phyloP scores from a whole-genome alignment of 805 yeast species.

The Clavispora phyllophila region DNA sequence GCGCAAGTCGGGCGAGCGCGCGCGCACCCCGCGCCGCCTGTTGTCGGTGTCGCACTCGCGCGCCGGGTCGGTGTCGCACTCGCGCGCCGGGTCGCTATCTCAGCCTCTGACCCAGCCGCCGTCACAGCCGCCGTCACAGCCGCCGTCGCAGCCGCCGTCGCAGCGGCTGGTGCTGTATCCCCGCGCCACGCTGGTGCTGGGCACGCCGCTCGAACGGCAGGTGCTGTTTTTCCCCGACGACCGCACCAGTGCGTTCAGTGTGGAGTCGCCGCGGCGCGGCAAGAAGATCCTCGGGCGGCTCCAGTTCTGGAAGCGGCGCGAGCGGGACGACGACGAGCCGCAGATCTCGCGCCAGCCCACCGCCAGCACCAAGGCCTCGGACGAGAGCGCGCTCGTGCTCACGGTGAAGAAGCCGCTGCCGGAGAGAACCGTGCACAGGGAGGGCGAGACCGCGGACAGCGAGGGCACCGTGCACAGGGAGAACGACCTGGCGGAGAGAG shows the following conservation, averaged over 20 bases:
- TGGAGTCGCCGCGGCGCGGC: conserved; percentile 16
- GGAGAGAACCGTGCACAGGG: too few species aligned
- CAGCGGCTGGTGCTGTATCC: too few species aligned
- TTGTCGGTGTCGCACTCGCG: background rate
- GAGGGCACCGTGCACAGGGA: too few species aligned
- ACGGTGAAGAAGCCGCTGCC: background rate
- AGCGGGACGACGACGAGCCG: conserved; percentile 3
- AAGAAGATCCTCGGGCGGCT: conserved; percentile 26
- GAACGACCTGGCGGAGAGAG: too few species aligned
- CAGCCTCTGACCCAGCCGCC: background rate
- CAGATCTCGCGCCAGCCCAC: conserved; percentile 2
- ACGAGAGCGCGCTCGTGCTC: background rate
- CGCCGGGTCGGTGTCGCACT: background rate
- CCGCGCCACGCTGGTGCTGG: conserved; percentile 3
- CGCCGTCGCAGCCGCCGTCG: too few species aligned
- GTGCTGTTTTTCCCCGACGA: conserved; percentile 23
- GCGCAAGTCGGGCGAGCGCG: background rate
- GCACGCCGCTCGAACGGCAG: conserved; percentile 10
- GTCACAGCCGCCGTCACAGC: too few species aligned
- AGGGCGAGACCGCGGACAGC: too few species aligned
- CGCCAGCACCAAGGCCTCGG: background rate
- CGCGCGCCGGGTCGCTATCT: background rate
- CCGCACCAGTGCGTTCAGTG: conserved; percentile 4
- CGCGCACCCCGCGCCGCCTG: background rate
- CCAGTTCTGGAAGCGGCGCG: conserved; percentile 34